Conservation (phyloP, 768 basidiomycete species). For the Lactifluus subvellereus region DNA sequence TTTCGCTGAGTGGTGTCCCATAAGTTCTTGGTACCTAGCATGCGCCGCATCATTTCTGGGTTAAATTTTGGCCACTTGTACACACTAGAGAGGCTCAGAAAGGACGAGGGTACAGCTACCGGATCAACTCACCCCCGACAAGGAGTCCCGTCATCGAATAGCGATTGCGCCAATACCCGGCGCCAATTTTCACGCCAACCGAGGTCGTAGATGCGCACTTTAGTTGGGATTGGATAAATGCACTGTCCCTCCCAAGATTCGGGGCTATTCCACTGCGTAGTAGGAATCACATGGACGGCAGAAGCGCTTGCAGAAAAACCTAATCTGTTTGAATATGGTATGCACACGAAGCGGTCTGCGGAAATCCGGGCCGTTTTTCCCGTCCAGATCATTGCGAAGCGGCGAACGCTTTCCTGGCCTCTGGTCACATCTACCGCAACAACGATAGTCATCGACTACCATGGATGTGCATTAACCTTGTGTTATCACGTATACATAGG, state of each 20-base stretch:
- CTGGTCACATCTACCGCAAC: slow-evolving; percentile 11
- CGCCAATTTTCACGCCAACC: slow-evolving; percentile 25
- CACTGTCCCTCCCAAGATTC: neutral
- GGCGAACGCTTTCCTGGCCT: slow-evolving; percentile 17
- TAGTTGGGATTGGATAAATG: slow-evolving; percentile 10
- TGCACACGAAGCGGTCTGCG: slow-evolving; percentile 15
- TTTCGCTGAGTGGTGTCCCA: no score
- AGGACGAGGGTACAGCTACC: neutral
- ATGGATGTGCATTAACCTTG: neutral
- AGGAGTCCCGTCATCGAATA: slow-evolving; percentile 4
- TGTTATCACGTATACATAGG: neutral
- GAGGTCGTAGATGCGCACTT: slow-evolving; percentile 23
- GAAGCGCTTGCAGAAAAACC: slow-evolving; percentile 6
- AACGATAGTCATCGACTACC: slow-evolving; percentile 17
- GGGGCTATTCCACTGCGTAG: neutral
- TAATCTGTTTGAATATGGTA: slow-evolving; percentile 1
- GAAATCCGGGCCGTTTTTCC: neutral
- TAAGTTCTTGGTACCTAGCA: neutral
- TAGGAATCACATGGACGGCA: neutral
- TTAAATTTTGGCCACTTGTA: slow-evolving; percentile 25
- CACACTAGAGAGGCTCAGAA: neutral
- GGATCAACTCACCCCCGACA: slow-evolving; percentile 7
- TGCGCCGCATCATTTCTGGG: slow-evolving; percentile 19
- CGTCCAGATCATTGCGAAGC: neutral
- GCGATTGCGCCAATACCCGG: slow-evolving; percentile 7